A percentile compares a stretch with the other conserved stretches of the same genome.
Evolutionary conservation across 768 basidiomycete species (phyloP).

Genomic region (Tricholoma hemisulphureum): DNA sequence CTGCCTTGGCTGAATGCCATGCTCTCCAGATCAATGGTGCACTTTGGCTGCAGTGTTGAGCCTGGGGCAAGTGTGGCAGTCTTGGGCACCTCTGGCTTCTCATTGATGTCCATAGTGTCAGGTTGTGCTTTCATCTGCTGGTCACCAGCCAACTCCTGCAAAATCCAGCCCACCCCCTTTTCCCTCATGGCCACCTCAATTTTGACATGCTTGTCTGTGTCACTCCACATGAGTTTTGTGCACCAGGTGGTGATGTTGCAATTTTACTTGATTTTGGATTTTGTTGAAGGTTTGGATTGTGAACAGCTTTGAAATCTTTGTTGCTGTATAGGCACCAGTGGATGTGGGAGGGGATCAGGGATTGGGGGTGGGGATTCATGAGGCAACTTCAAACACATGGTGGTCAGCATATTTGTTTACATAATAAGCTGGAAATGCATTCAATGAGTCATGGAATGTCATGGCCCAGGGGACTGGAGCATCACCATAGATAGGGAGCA

Average conservation of each 20-base stretch:
- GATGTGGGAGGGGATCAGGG: too few relatives aligned
- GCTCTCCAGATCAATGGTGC: slow-evolving; percentile 82
- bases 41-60: slow-evolving; percentile 81
- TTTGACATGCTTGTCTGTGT: slow-evolving; percentile 85
- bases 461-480: too few relatives aligned
- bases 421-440: too few relatives aligned
- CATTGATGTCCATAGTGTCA: slow-evolving; percentile 82
- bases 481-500: too few relatives aligned
- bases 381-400: too few relatives aligned
- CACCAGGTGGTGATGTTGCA: slow-evolving; percentile 97
- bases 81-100: slow-evolving; percentile 63
- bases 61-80: slow-evolving; percentile 88
- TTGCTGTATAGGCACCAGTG: too few relatives aligned
- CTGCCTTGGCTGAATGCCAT: slow-evolving; percentile 96
- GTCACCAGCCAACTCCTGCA: slow-evolving; percentile 84
- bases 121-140: slow-evolving; percentile 54
- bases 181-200: slow-evolving; percentile 98
- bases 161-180: slow-evolving; percentile 94
- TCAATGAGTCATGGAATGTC: too few relatives aligned
- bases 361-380: too few relatives aligned
- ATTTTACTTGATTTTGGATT: too few relatives aligned
- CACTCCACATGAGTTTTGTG: slow-evolving; percentile 88
- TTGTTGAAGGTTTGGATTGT: too few relatives aligned
- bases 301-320: too few relatives aligned
- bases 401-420: too few relatives aligned